A percentile compares a stretch with the other conserved stretches of the same genome.
Conservation (phyloP, 305 asterid genomes). For the Nicotiana rustica region DNA sequence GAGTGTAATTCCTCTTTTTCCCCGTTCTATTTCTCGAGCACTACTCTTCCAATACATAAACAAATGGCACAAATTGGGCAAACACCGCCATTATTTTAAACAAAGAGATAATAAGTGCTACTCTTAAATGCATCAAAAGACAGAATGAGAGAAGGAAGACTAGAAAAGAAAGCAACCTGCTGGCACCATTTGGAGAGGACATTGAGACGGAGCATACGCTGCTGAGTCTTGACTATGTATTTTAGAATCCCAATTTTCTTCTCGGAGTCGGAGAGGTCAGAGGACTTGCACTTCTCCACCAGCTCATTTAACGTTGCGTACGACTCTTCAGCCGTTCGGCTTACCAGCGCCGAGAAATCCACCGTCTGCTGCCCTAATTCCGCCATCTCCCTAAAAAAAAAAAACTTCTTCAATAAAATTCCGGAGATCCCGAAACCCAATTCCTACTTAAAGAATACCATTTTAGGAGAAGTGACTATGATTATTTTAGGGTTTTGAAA, state of each 20-base stretch:
- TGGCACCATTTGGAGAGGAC: constrained; percentile 99
- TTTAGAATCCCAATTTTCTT: constrained; percentile 90
- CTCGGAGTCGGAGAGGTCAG: constrained; percentile 77
- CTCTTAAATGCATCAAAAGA: constrained; percentile 16
- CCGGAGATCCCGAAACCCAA: constrained; percentile 15
- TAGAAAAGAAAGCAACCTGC: constrained; percentile 57
- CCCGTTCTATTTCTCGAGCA: not conserved
- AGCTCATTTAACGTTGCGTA: constrained; percentile 72
- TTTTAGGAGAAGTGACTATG: not conserved
- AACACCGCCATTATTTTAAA: not conserved
- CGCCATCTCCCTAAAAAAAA: constrained; percentile 43
- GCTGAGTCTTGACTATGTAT: constrained; percentile 93
- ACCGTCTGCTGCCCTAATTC: constrained; percentile 88
- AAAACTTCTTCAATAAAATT: not conserved
- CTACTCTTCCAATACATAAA: not conserved
- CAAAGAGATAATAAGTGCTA: not conserved
- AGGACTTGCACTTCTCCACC: constrained; percentile 84
- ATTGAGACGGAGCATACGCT: constrained; percentile 96
- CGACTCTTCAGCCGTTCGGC: constrained; percentile 85
- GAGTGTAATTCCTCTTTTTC: not conserved
- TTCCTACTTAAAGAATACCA: not conserved
- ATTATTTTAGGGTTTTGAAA: constrained; percentile 10
- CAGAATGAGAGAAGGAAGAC: not conserved
- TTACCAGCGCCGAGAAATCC: constrained; percentile 82
- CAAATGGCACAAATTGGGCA: not conserved